These are phyloP conservation scores for Lotmaria passim DNA, from an alignment of 208 protist species.

Conservation along the genomic window DNA sequence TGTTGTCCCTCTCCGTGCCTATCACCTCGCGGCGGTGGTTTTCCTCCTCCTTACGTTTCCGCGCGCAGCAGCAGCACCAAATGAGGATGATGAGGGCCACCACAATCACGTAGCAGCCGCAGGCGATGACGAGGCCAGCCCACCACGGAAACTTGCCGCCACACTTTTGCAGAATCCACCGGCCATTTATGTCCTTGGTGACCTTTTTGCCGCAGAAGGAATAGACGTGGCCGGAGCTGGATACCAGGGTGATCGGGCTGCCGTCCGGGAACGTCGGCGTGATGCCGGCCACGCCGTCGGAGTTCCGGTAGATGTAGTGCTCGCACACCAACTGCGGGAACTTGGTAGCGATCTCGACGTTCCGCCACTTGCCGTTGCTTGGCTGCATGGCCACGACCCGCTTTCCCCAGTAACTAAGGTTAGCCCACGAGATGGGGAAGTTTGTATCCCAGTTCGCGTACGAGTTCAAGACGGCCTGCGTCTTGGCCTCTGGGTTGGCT, in stretches of 20 bases:
- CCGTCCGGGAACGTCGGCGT: constrained; percentile 57
- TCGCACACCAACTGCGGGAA: constrained; percentile 58
- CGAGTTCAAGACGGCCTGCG: constrained; percentile 12
- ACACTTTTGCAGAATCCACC: constrained; percentile 43
- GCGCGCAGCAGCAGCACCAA: constrained; percentile 51
- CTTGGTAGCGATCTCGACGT: constrained; percentile 36
- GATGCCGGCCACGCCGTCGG: constrained; percentile 38
- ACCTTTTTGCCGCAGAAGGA: constrained; percentile 42
- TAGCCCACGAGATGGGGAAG: constrained; percentile 34
- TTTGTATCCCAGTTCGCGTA: constrained; percentile 40
- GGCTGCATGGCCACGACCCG: constrained; percentile 45
- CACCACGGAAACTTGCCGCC: constrained; percentile 54
- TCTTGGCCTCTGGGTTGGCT: constrained; percentile 3
- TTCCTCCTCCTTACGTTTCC: constrained; percentile 33
- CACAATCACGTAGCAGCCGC: constrained; percentile 37
- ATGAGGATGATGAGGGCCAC: constrained; percentile 53
- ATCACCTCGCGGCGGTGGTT: constrained; percentile 30
- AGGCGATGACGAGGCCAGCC: constrained; percentile 51
- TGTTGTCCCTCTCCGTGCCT: constrained; percentile 35
- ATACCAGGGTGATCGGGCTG: constrained; percentile 29
- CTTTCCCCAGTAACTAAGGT: constrained; percentile 49
- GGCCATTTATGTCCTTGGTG: constrained; percentile 30
- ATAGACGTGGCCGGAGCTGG: constrained; percentile 22
- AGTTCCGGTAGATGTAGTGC: constrained; percentile 51
- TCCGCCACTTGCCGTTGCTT: constrained; percentile 46